These are phyloP conservation scores for Pythium rishiriense DNA, from an alignment of 352 stramenopile genomes.

Conservation along the genomic window DNA sequence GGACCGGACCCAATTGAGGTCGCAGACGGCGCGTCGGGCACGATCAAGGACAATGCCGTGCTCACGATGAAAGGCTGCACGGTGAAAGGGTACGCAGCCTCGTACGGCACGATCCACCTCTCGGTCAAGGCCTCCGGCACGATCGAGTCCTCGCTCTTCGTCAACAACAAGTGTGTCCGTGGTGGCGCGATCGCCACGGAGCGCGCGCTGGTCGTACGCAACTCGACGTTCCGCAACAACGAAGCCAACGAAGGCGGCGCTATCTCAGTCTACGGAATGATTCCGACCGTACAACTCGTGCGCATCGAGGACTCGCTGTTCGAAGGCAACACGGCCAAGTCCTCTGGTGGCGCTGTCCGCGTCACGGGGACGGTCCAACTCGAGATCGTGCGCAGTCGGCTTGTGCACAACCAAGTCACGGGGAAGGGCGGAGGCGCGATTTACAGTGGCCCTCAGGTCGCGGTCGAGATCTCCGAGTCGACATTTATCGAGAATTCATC, in stretches of 20 bases:
- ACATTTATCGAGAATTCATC: slow-evolving; percentile 1
- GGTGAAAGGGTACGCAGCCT: not conserved
- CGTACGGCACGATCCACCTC: slow-evolving; percentile 12
- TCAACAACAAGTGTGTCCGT: slow-evolving; percentile 3
- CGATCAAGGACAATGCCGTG: slow-evolving; percentile 22
- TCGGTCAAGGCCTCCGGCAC: not conserved
- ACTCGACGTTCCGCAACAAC: slow-evolving; percentile 9
- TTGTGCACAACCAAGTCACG: not conserved
- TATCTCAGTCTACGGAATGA: slow-evolving; percentile 1
- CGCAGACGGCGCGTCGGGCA: slow-evolving; percentile 19
- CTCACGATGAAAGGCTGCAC: slow-evolving; percentile 7
- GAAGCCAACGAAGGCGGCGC: slow-evolving; percentile 3
- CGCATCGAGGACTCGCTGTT: slow-evolving; percentile 17
- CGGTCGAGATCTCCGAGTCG: not conserved
- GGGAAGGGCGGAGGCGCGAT: not conserved
- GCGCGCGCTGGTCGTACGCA: slow-evolving; percentile 17
- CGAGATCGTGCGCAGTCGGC: not conserved
- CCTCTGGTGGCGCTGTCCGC: slow-evolving; percentile 16
- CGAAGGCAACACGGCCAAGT: slow-evolving; percentile 17
- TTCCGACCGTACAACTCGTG: not conserved
- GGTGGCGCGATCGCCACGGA: slow-evolving; percentile 17
- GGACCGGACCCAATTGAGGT: slow-evolving; percentile 15
- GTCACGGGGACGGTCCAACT: not conserved
- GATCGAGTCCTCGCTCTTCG: slow-evolving; percentile 1
- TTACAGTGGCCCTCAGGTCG: not conserved